Evolutionary conservation across 441 rosid genomes (phyloP), one percentile per base, ranked within the genome.

Genomic region (Hura crepitans): DNA sequence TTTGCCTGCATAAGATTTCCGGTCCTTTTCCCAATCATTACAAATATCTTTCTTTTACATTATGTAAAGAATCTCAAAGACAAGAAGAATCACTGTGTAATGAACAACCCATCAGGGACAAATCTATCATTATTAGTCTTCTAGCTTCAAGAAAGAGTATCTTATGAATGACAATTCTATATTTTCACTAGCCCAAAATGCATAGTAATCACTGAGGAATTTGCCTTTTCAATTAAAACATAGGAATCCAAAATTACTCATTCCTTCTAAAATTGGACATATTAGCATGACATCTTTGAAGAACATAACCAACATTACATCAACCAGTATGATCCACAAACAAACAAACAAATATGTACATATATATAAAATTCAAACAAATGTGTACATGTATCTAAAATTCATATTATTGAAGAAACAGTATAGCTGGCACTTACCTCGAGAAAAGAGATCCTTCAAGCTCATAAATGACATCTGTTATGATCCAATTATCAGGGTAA

Each of bases 401-500:
- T 55, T 33, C 45, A 46, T 37, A 64, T 45, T 28, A 55, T 30
- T 53, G 55, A 20, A 49, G 11, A 69, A 62, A 68, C 39, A 25
- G 50, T 31, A 66, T 65, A 50, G 62, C 58, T 37, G 72, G 65
- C 33, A 63, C 78, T 76, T 79, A 88, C 99, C 99, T 83, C 2
- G 96, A 84, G 72, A 86, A 55, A 2, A 95, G 87, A 66, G 92
- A 86, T 77, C 99, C 98, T 85, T 95, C 98, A 64, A 81, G 68
- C 83, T 95, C 98, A 66, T 89, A 92, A 71, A 95, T 78, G 81
- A 95, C 43, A 83, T 95, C 99, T 8, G 99, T 92, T 73, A 91
- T 84, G 73, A 92, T 95, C 99, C 99, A 95, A 75, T 92, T 95
- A 84, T 95, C 96, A 80, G 99, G 99, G 77, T 95, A 95, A 76